Conservation (phyloP, 805 yeast genomes). For the Maudiozyma turicensis region DNA sequence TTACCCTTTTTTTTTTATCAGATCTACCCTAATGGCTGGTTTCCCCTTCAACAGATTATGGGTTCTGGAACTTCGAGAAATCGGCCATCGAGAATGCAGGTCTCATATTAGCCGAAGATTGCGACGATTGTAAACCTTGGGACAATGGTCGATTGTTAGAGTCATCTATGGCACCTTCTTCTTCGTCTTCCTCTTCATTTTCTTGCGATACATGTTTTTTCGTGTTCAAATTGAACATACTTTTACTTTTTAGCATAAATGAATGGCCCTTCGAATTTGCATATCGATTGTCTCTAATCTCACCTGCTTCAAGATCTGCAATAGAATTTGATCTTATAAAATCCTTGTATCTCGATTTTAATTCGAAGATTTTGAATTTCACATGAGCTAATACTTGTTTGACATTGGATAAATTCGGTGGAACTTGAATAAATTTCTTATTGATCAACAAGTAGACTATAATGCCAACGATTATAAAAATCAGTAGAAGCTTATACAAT, state of each 20-base stretch:
- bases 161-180: background rate
- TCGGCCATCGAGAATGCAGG: slow-evolving; percentile 17
- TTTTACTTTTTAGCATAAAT: slow-evolving; percentile 20
- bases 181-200: background rate
- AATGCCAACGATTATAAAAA: background rate
- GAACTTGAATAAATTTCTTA: background rate
- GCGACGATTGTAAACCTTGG: background rate
- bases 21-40: background rate
- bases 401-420: background rate
- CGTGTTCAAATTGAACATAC: slow-evolving; percentile 18
- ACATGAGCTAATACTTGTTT: slow-evolving; percentile 1
- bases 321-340: background rate
- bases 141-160: slow-evolving; percentile 1
- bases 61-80: slow-evolving; percentile 21
- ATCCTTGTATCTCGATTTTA: slow-evolving; percentile 1
- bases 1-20: background rate
- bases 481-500: background rate
- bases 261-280: background rate
- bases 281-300: background rate
- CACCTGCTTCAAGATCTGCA: slow-evolving; percentile 6
- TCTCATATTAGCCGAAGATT: slow-evolving; percentile 4
- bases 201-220: background rate
- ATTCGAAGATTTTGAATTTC: slow-evolving; percentile 1
- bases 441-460: background rate
- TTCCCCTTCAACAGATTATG: background rate